Evolutionary conservation across 2,329 filamentous ascomycete genomes (phyloP).

Genomic region (Cadophora malorum): DNA sequence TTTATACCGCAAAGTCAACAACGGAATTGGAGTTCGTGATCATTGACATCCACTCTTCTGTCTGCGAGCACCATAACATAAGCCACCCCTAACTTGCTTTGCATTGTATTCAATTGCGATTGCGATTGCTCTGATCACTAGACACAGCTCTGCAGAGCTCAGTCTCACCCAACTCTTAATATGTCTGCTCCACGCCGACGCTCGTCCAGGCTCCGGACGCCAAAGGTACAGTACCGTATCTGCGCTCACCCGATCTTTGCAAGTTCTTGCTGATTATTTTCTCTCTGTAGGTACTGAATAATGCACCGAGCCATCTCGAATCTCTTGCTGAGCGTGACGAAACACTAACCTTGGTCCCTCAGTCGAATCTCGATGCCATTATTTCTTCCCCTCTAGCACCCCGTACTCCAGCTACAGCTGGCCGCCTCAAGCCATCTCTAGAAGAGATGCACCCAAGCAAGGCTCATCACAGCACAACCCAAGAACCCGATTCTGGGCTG

Average conservation of each 20-base stretch:
- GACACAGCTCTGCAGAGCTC: not conserved
- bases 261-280: conserved; percentile 8
- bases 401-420: conserved; percentile 67
- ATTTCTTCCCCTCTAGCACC: conserved; percentile 40
- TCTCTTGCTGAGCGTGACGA: conserved; percentile 44
- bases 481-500: conserved; percentile 78
- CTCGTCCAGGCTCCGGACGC: conserved; percentile 45
- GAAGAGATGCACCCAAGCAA: conserved; percentile 94
- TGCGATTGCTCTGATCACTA: conserved; percentile 8
- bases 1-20: conserved; percentile 1
- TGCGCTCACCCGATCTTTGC: conserved; percentile 2
- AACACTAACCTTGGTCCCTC: conserved; percentile 30
- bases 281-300: conserved; percentile 28
- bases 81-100: conserved; percentile 6
- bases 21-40: not conserved
- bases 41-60: conserved; percentile 53
- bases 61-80: conserved; percentile 6
- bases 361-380: conserved; percentile 36
- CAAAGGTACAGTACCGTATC: conserved; percentile 39
- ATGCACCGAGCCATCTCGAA: conserved; percentile 37
- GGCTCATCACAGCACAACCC: conserved; percentile 75
- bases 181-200: conserved; percentile 44
- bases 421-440: conserved; percentile 71
- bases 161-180: conserved; percentile 19
- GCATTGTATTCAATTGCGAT: conserved; percentile 20